Conservation (phyloP, 2,329 filamentous ascomycete species). For the Aspergillus melleus region DNA sequence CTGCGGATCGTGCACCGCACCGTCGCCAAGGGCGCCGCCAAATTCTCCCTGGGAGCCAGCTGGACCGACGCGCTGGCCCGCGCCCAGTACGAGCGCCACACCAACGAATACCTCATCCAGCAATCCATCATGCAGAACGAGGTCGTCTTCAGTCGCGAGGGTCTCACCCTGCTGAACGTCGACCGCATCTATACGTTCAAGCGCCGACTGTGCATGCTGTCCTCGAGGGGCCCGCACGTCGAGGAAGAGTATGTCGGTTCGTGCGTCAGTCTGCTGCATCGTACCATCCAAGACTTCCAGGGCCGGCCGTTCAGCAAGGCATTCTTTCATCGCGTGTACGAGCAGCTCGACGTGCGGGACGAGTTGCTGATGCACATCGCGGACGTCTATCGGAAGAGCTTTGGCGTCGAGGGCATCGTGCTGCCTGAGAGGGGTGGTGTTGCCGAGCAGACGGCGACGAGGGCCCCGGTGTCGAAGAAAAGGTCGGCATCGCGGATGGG, state of each 20-base stretch:
- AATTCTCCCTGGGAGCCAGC: conserved; percentile 39
- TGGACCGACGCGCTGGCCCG: conserved; percentile 42
- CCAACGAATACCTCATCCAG: conserved; percentile 42
- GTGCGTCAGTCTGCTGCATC: conserved; percentile 42
- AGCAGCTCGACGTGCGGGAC: conserved; percentile 41
- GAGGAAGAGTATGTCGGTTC: conserved; percentile 39
- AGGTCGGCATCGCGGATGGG: not conserved
- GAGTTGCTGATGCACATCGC: conserved; percentile 39
- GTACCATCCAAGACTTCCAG: conserved; percentile 41
- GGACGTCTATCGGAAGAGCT: conserved; percentile 33
- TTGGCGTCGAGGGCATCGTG: conserved; percentile 42
- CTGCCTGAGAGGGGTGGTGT: conserved; percentile 17
- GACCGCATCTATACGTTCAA: conserved; percentile 49
- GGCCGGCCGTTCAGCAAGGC: conserved; percentile 44
- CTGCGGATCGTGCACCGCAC: conserved; percentile 34
- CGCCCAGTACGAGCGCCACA: conserved; percentile 35
- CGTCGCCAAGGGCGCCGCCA: conserved; percentile 37
- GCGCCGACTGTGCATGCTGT: conserved; percentile 41
- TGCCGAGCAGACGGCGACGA: not conserved
- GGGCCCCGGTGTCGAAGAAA: not conserved
- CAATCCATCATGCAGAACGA: conserved; percentile 48
- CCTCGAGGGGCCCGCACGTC: conserved; percentile 27
- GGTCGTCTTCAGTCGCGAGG: conserved; percentile 46
- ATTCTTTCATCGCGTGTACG: conserved; percentile 46
- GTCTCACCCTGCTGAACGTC: conserved; percentile 45